Percentiles rank a stretch among this genome's conserved stretches.
These are phyloP conservation scores for Euphorbia tirucalli DNA, from an alignment of 345 rosid species.

Conservation along the genomic window DNA sequence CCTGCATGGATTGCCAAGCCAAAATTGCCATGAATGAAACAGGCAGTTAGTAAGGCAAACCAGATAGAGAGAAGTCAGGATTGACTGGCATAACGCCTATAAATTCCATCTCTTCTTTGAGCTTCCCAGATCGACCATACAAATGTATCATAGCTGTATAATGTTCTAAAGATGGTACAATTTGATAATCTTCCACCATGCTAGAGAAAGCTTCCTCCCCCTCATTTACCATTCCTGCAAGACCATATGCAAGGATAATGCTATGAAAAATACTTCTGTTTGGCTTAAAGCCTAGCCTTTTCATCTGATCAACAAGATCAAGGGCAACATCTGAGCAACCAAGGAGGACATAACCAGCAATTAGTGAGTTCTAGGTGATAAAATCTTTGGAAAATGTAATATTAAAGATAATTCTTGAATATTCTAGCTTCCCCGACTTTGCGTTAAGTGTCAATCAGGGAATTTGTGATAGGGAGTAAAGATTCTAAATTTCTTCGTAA, in stretches of 20 bases:
- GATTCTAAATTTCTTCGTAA: constrained; percentile 59
- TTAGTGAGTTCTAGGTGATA: constrained; percentile 72
- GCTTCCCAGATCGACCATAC: constrained; percentile 26
- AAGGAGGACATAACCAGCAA: constrained; percentile 62
- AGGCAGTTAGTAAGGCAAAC: constrained; percentile 16
- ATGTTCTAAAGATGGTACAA: constrained; percentile 18
- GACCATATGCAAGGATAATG: constrained; percentile 61
- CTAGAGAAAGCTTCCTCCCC: constrained; percentile 59
- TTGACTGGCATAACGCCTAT: constrained; percentile 22
- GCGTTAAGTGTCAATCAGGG: constrained; percentile 73
- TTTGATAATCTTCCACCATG: constrained; percentile 36
- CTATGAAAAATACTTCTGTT: constrained; percentile 67
- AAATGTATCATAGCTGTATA: constrained; percentile 23
- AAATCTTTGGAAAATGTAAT: constrained; percentile 51
- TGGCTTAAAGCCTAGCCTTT: constrained; percentile 48
- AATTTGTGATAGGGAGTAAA: constrained; percentile 63
- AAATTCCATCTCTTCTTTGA: constrained; percentile 19
- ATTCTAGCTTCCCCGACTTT: constrained; percentile 67
- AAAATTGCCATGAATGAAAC: constrained; percentile 15
- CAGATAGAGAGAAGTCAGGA: constrained; percentile 21
- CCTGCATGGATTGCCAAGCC: constrained; percentile 20
- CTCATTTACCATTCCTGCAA: constrained; percentile 55
- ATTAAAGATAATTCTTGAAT: constrained; percentile 57
- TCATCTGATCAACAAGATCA: constrained; percentile 58
- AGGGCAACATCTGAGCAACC: constrained; percentile 57